Percentiles rank a stretch among this genome's conserved stretches.
Evolutionary conservation across 2,329 filamentous ascomycete genomes (phyloP).

Genomic region (Xenosphaeropsis pyriputrescens): DNA sequence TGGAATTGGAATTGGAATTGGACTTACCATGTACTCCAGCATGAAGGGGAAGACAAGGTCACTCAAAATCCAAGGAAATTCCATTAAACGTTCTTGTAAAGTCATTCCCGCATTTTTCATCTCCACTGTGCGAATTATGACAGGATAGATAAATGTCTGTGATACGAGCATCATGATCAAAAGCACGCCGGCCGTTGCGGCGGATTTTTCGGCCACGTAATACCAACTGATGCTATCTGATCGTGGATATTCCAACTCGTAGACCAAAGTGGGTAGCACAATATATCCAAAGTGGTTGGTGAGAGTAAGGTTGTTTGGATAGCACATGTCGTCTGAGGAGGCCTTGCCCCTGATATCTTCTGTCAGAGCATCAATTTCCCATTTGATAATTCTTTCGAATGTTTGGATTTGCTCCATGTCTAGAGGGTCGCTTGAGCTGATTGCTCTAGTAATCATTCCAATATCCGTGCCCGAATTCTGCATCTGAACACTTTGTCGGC

Average conservation of each 20-base stretch:
- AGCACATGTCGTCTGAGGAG: conserved; percentile 31
- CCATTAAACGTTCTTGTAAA: conserved; percentile 41
- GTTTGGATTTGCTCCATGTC: conserved; percentile 44
- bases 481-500: conserved; percentile 21
- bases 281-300: conserved; percentile 58
- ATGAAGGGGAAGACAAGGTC: conserved; percentile 69
- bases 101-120: conserved; percentile 54
- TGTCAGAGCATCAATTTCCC: conserved; percentile 46
- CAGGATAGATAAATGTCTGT: conserved; percentile 64
- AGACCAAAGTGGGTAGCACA: conserved; percentile 61
- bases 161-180: conserved; percentile 69
- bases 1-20: neutral
- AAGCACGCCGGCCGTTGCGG: conserved; percentile 57
- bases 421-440: conserved; percentile 44
- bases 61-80: conserved; percentile 61
- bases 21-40: conserved; percentile 44
- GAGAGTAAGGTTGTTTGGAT: conserved; percentile 55
- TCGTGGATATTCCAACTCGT: conserved; percentile 68
- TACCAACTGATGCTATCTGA: conserved; percentile 55
- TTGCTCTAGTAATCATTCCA: conserved; percentile 42
- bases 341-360: conserved; percentile 43
- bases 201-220: conserved; percentile 59
- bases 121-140: conserved; percentile 49
- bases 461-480: conserved; percentile 28
- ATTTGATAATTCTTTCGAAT: conserved; percentile 50